phyloP scores from a whole-genome alignment of 805 yeast genomes.

The Suhomyces prunicola region DNA sequence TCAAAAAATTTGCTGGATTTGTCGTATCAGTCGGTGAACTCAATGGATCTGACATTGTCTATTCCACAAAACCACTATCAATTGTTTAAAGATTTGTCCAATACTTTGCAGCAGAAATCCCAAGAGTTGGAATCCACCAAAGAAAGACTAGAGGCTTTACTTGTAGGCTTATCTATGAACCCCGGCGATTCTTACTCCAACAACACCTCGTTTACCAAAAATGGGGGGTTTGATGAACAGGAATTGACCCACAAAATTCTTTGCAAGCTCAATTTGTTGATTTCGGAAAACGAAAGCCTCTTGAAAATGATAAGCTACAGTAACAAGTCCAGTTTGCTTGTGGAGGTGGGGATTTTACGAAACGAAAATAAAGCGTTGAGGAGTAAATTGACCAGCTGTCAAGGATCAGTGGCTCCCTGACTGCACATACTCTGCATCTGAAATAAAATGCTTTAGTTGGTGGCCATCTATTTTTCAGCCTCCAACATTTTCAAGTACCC shows the following conservation, averaged over 20 bases:
- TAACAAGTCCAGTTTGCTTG: conserved; percentile 66
- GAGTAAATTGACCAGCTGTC: conserved; percentile 1
- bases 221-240: conserved; percentile 69
- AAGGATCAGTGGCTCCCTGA: not conserved
- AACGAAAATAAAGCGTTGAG: conserved; percentile 26
- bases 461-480: not conserved
- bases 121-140: conserved; percentile 60
- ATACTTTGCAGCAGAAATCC: conserved; percentile 42
- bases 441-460: not conserved
- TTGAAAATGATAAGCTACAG: conserved; percentile 71
- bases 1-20: conserved; percentile 8
- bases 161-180: conserved; percentile 28
- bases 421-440: not conserved
- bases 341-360: conserved; percentile 62
- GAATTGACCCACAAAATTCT: conserved; percentile 73
- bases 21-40: conserved; percentile 5
- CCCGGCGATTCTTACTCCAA: not conserved
- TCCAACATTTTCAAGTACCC: not conserved
- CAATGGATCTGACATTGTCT: conserved; percentile 14
- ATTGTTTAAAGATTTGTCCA: conserved; percentile 48
- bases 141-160: conserved; percentile 56
- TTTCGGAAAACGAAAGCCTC: conserved; percentile 67
- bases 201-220: conserved; percentile 33
- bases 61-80: conserved; percentile 45
- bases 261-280: conserved; percentile 55